These are phyloP conservation scores for Buxus sempervirens DNA, from an alignment of 164 flowering plant species.

Conservation along the genomic window DNA sequence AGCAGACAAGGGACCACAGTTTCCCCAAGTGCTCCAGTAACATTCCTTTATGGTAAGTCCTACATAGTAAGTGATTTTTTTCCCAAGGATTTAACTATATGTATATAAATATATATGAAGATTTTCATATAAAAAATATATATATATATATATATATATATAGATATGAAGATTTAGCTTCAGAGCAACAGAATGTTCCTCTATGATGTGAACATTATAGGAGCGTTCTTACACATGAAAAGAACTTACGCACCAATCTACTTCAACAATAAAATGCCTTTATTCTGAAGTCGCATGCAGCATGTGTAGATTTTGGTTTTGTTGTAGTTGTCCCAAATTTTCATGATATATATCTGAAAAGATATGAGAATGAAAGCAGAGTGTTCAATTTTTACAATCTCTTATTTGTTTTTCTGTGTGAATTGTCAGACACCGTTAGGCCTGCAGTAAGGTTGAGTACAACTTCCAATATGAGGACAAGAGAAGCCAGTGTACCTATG, in stretches of 20 bases:
- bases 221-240: neutral
- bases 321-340: neutral
- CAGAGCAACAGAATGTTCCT: neutral
- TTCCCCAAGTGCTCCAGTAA: conserved; percentile 73
- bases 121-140: too few relatives aligned
- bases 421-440: conserved; percentile 58
- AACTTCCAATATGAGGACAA: conserved; percentile 56
- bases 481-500: conserved; percentile 45
- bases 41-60: conserved; percentile 78
- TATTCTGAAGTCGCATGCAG: neutral
- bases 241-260: neutral
- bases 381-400: neutral
- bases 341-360: neutral
- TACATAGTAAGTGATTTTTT: neutral
- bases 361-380: neutral
- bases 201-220: neutral
- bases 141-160: too few relatives aligned
- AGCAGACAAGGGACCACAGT: conserved; percentile 74
- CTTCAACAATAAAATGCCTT: neutral
- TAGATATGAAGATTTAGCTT: neutral
- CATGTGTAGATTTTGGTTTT: neutral
- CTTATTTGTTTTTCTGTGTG: neutral
- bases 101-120: too few relatives aligned
- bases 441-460: conserved; percentile 78
- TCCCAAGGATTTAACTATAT: neutral